Percentiles rank a stretch among this genome's conserved stretches.
These are phyloP conservation scores for Rhizopus microsporus DNA, from an alignment of 371 early-diverging fungal genomes.

Conservation along the genomic window DNA sequence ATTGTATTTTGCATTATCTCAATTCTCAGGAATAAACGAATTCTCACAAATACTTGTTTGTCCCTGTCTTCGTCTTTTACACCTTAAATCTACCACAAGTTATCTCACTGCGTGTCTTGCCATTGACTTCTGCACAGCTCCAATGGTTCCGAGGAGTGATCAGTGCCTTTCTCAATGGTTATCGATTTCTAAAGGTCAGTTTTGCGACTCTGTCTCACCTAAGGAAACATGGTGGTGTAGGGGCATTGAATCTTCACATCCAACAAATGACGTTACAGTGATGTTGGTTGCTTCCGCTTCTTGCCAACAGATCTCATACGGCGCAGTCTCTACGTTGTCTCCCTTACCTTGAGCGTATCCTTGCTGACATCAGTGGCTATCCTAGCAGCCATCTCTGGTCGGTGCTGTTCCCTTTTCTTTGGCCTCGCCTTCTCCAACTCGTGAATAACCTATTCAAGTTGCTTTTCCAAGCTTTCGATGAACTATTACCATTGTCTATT, in stretches of 20 bases:
- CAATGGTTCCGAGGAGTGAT: neutral
- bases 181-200: conserved; percentile 8
- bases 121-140: neutral
- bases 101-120: too few relatives aligned
- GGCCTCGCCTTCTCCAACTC: neutral
- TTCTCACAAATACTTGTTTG: too few relatives aligned
- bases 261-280: conserved; percentile 4
- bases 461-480: neutral
- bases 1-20: too few relatives aligned
- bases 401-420: neutral
- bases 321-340: too few relatives aligned
- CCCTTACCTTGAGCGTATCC: too few relatives aligned
- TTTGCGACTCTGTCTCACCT: neutral
- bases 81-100: too few relatives aligned
- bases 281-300: neutral
- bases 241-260: neutral
- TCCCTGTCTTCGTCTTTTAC: too few relatives aligned
- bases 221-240: neutral
- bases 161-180: conserved; percentile 1
- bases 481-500: too few relatives aligned
- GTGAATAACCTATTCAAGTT: neutral
- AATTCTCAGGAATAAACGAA: too few relatives aligned
- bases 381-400: neutral
- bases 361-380: too few relatives aligned
- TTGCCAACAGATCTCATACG: neutral